A percentile compares a stretch with the other conserved stretches of the same genome.
Conservation (phyloP, 106 monocot species). For the Dioscorea alata region DNA sequence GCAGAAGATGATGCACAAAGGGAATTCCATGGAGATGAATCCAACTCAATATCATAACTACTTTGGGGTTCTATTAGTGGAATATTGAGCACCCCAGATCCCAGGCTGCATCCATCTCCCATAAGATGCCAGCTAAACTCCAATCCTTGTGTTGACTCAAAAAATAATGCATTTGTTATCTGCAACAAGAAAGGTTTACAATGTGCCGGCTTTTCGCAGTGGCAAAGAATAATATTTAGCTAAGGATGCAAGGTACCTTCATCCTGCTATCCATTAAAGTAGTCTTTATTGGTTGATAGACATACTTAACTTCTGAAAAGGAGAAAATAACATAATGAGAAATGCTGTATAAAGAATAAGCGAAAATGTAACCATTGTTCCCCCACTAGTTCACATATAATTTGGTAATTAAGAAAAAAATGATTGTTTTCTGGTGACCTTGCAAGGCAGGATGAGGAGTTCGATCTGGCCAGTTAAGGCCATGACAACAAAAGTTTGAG, state of each 20-base stretch:
- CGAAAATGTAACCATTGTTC: too few relatives aligned
- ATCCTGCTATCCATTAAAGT: slow-evolving; percentile 34
- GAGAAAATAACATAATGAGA: neutral
- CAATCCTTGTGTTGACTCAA: slow-evolving; percentile 59
- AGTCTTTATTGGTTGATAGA: slow-evolving; percentile 85
- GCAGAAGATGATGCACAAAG: slow-evolving; percentile 51
- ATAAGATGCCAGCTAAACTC: slow-evolving; percentile 76
- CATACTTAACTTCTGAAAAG: slow-evolving; percentile 90
- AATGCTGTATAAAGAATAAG: neutral
- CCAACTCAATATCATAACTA: slow-evolving; percentile 36
- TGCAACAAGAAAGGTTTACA: slow-evolving; percentile 18
- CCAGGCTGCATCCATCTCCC: slow-evolving; percentile 70
- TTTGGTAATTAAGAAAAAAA: neutral
- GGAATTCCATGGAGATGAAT: slow-evolving; percentile 69
- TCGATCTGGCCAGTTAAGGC: slow-evolving; percentile 88
- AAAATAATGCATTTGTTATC: slow-evolving; percentile 77
- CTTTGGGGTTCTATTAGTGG: slow-evolving; percentile 60
- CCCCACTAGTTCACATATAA: too few relatives aligned
- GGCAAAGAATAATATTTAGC: neutral
- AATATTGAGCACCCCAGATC: slow-evolving; percentile 55
- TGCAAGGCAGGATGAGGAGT: slow-evolving; percentile 92
- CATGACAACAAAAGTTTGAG: slow-evolving; percentile 95
- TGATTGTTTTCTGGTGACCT: slow-evolving; percentile 31
- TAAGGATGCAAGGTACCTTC: slow-evolving; percentile 38
- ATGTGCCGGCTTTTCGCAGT: neutral